Base-by-base conservation (phyloP, 2,329 filamentous ascomycete genomes). In the Chrysoporthe cubensis region DNA sequence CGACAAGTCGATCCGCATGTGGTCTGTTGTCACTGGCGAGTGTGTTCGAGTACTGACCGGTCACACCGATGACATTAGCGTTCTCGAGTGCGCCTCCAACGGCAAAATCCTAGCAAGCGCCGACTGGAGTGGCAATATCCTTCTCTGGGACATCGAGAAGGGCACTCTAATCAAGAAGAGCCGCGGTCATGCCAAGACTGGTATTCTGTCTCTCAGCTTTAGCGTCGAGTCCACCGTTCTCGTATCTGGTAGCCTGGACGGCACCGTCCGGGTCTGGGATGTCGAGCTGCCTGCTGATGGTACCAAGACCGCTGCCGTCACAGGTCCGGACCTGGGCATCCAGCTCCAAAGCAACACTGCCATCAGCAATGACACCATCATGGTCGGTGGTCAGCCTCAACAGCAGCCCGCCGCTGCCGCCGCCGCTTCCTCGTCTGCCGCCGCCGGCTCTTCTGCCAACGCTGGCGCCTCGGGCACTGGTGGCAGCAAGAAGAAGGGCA, bases 1-100 rank as follows among this genome's bases (percentile, higher is more conserved):
- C 7, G 88, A 99, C 79, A 95, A 95, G 78, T 96, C 94, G 0
- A 92, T 98, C 44, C 90, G 96, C 42, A 98, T 99, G 95, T 99
- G 96, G 96, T 90, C 94, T 11, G 88, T 97, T n/a, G 87, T 89
- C 13, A 95, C 91, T 9, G 96, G 96, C 40, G 90, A 90, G 70
- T 93, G 94, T 46, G 92, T 97, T 5, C 91, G 96, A 37, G 88
- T 98, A 74, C 97, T 98, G 76, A 94, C 92, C 0, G 96, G 96
- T 1, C 96, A 99, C 76, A 91, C 89, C 0, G 93, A 96, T 62
- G 93, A 93, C 75, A 90, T 98, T 76, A 96, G 91, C 16, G 88
- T 93, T 0, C 82, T 98, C 37, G 88, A 95, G 71, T 97, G 94
- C 75, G 91, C 93, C 32, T 93, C 93, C 1, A 94, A 93, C 74